Evolutionary conservation across 768 basidiomycete species (phyloP).

Genomic region (Leccinum aurantiacum): DNA sequence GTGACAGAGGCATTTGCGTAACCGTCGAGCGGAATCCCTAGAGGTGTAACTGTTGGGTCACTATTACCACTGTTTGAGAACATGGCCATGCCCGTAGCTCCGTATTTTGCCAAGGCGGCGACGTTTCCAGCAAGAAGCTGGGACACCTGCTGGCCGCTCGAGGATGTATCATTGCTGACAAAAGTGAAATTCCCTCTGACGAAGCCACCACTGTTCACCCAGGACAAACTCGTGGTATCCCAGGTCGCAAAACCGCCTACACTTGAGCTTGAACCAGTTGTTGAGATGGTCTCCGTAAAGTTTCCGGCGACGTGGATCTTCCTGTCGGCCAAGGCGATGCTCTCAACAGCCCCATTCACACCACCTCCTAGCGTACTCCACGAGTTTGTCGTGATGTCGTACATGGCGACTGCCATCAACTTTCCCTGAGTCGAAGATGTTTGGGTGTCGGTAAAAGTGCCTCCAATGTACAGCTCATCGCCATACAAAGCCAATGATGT

Average conservation of each 20-base stretch:
- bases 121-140: slow-evolving; percentile 76
- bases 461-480: slow-evolving; percentile 80
- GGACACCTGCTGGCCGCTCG: slow-evolving; percentile 35
- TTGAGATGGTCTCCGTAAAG: slow-evolving; percentile 54
- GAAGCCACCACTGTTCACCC: slow-evolving; percentile 78
- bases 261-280: slow-evolving; percentile 35
- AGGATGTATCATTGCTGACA: slow-evolving; percentile 62
- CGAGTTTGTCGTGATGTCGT: slow-evolving; percentile 59
- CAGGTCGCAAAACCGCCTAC: slow-evolving; percentile 74
- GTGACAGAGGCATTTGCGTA: slow-evolving; percentile 34
- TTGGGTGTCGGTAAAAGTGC: slow-evolving; percentile 74
- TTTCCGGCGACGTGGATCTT: slow-evolving; percentile 72
- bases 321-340: slow-evolving; percentile 48
- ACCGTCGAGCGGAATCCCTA: slow-evolving; percentile 55
- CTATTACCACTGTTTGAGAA: slow-evolving; percentile 62
- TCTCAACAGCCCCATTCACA: slow-evolving; percentile 71
- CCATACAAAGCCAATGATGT: slow-evolving; percentile 61
- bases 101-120: slow-evolving; percentile 54
- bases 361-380: slow-evolving; percentile 77
- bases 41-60: slow-evolving; percentile 59
- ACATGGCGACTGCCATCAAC: slow-evolving; percentile 64
- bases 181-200: slow-evolving; percentile 69
- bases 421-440: slow-evolving; percentile 50
- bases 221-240: slow-evolving; percentile 57
- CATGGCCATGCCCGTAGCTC: slow-evolving; percentile 78